Percentiles rank a stretch among this genome's conserved stretches.
Evolutionary conservation across 2,329 filamentous ascomycete genomes (phyloP).

Genomic region (Celoporthe dispersa): DNA sequence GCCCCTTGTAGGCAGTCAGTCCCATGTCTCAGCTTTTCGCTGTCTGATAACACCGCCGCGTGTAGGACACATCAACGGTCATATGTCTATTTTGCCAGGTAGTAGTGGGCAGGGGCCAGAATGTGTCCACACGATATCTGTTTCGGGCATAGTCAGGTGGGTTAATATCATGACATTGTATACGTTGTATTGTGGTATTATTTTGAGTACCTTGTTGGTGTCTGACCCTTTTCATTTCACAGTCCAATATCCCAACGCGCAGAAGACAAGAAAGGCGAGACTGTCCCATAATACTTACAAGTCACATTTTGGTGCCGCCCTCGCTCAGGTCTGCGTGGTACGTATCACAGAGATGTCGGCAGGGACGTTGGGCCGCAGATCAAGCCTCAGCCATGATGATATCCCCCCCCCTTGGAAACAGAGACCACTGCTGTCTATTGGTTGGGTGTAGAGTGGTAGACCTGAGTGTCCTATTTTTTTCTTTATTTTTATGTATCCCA

Average conservation of each 20-base stretch:
- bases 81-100: background rate
- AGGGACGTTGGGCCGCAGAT: background rate
- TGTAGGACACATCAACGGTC: background rate
- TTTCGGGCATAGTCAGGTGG: background rate
- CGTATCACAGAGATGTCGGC: background rate
- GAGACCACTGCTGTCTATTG: background rate
- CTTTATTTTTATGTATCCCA: background rate
- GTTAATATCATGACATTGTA: background rate
- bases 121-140: background rate
- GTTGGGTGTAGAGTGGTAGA: background rate
- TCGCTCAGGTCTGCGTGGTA: background rate
- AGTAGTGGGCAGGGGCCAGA: background rate
- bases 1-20: background rate
- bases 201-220: background rate
- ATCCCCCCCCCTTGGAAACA: background rate
- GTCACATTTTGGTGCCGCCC: background rate
- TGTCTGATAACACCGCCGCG: background rate
- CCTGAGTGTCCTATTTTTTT: background rate
- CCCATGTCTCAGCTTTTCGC: background rate
- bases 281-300: background rate
- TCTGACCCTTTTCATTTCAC: slow-evolving; percentile 4
- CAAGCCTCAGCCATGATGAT: background rate
- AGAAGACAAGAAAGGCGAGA: background rate
- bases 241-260: background rate
- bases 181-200: background rate